Evolutionary conservation across 768 basidiomycete species (phyloP).

Genomic region (Rhizopogon sp.): DNA sequence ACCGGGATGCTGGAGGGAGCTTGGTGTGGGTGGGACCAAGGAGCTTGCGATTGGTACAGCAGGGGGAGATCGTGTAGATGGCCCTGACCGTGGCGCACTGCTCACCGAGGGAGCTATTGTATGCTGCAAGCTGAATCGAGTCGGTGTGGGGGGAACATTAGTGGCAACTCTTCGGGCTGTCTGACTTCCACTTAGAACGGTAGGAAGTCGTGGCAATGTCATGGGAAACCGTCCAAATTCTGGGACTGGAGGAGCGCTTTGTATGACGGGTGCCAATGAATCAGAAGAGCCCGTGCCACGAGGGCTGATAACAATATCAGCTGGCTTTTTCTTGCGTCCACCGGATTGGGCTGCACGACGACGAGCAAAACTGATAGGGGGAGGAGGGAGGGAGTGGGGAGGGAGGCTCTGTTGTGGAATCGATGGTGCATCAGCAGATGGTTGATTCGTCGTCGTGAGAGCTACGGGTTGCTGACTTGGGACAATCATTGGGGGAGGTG

Average conservation of each 20-base stretch:
- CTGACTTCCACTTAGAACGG: slow-evolving; percentile 40
- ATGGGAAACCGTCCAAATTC: slow-evolving; percentile 48
- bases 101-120: slow-evolving; percentile 14
- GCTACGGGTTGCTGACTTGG: slow-evolving; percentile 16
- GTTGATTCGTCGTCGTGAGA: slow-evolving; percentile 11
- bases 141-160: slow-evolving; percentile 71
- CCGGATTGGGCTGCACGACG: slow-evolving; percentile 65
- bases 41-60: slow-evolving; percentile 66
- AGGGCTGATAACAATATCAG: slow-evolving; percentile 75
- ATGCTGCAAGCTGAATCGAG: slow-evolving; percentile 47
- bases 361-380: slow-evolving; percentile 72
- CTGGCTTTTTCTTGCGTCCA: slow-evolving; percentile 64
- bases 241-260: slow-evolving; percentile 67
- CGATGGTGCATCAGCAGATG: slow-evolving; percentile 20
- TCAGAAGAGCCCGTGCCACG: slow-evolving; percentile 48
- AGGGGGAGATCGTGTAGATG: slow-evolving; percentile 44
- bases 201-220: slow-evolving; percentile 63
- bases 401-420: slow-evolving; percentile 11
- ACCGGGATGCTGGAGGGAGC: slow-evolving; percentile 55
- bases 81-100: slow-evolving; percentile 25
- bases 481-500: slow-evolving; percentile 20
- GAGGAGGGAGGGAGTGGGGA: slow-evolving; percentile 50
- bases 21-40: slow-evolving; percentile 66
- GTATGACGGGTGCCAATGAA: slow-evolving; percentile 61
- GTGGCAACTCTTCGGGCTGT: slow-evolving; percentile 46